These are phyloP conservation scores for Medicago arabica DNA, from an alignment of 306 rosid species.

Conservation along the genomic window DNA sequence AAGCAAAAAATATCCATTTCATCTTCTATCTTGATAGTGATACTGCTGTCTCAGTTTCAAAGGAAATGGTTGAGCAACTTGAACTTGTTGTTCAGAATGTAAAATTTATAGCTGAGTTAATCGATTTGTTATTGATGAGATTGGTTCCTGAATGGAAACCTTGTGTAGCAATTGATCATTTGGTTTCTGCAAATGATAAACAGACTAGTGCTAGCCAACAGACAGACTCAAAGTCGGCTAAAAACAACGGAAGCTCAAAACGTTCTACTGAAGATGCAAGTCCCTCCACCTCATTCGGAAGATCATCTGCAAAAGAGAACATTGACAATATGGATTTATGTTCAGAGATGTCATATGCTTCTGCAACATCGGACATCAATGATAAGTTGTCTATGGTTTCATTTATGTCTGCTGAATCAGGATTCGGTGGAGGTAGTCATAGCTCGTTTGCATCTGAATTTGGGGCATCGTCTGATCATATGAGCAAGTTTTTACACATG, in stretches of 20 bases:
- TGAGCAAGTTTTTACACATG: constrained; percentile 32
- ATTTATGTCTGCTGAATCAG: constrained; percentile 45
- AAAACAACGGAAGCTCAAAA: constrained; percentile 9
- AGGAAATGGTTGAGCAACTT: constrained; percentile 59
- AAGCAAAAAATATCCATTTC: constrained; percentile 52
- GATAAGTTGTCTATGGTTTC: constrained; percentile 43
- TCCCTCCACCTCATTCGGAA: constrained; percentile 7
- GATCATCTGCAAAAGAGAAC: constrained; percentile 26
- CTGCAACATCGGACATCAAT: constrained; percentile 40
- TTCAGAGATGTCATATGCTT: constrained; percentile 43
- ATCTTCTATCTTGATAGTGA: constrained; percentile 51
- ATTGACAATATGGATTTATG: constrained; percentile 37
- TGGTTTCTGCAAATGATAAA: constrained; percentile 37
- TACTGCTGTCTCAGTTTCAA: constrained; percentile 54
- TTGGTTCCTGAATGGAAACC: constrained; percentile 54
- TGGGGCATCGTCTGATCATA: constrained; percentile 10
- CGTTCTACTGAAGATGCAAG: constrained; percentile 15
- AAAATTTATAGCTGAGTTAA: constrained; percentile 51
- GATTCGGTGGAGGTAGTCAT: constrained; percentile 36
- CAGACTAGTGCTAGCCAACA: neutral
- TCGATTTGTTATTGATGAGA: constrained; percentile 49
- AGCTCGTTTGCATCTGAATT: constrained; percentile 35
- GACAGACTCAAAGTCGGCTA: constrained; percentile 26
- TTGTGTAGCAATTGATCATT: constrained; percentile 46
- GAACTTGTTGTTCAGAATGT: constrained; percentile 52